Evolutionary conservation across 495 filamentous ascomycete genomes (phyloP).

Genomic region (Bryoglossum gracile): DNA sequence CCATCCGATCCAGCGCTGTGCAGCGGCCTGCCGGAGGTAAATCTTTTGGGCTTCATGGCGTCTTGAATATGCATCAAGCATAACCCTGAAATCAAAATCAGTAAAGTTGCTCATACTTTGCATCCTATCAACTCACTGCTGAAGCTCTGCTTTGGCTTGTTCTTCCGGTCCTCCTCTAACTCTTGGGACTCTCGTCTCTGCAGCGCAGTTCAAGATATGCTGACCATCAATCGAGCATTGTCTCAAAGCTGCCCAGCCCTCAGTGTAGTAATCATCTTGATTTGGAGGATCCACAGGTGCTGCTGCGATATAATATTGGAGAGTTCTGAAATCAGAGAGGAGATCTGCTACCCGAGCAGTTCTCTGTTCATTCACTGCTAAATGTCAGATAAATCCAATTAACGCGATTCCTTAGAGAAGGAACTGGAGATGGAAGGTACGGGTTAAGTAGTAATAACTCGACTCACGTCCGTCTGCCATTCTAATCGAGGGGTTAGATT

Average conservation of each 20-base stretch:
- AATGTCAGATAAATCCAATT: too few species aligned
- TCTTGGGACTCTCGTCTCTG: constrained; percentile 57
- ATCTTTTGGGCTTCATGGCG: constrained; percentile 83
- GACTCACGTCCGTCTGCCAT: constrained; percentile 28
- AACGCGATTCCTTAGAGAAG: constrained; percentile 29
- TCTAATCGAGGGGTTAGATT: constrained; percentile 21
- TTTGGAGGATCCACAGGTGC: constrained; percentile 50
- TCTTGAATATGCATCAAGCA: constrained; percentile 69
- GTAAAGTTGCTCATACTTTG: background rate
- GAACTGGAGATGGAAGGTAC: constrained; percentile 22
- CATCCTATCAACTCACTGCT: constrained; percentile 48
- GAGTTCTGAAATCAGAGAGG: constrained; percentile 75
- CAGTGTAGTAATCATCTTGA: constrained; percentile 66
- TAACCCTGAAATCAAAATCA: constrained; percentile 47
- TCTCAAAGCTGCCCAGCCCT: constrained; percentile 69
- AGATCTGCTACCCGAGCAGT: constrained; percentile 75
- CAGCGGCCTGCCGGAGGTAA: constrained; percentile 70
- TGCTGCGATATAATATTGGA: constrained; percentile 73
- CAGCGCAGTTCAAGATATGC: constrained; percentile 55
- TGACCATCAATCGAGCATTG: constrained; percentile 71
- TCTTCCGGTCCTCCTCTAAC: constrained; percentile 54
- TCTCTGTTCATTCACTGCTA: constrained; percentile 75
- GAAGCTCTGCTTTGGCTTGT: constrained; percentile 64
- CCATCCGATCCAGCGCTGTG: constrained; percentile 71
- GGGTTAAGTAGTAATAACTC: constrained; percentile 27